A percentile compares a stretch with the other conserved stretches of the same genome.
These are phyloP conservation scores for Aphanomyces stellatus DNA, from an alignment of 352 stramenopile species.

Conservation along the genomic window DNA sequence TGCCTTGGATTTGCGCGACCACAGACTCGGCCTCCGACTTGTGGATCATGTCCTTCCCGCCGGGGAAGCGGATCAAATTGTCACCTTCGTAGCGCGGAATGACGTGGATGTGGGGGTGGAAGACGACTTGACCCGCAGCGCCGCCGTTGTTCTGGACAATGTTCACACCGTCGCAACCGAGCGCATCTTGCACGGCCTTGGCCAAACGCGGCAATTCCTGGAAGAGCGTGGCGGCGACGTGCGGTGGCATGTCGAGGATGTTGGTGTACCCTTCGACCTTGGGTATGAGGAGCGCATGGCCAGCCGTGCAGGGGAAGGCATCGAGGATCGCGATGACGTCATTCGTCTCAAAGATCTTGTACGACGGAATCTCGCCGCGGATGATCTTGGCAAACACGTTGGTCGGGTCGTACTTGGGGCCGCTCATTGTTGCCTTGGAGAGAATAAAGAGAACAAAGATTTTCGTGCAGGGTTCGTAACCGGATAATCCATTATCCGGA, in stretches of 20 bases:
- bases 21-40: constrained; percentile 49
- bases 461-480: too few relatives aligned
- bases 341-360: constrained; percentile 83
- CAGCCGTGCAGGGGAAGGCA: constrained; percentile 53
- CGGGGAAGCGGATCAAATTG: constrained; percentile 44
- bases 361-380: constrained; percentile 55
- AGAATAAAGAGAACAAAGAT: too few relatives aligned
- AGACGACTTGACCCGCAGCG: constrained; percentile 55
- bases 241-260: constrained; percentile 44
- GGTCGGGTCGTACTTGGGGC: constrained; percentile 43
- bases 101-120: constrained; percentile 77
- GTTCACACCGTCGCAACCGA: constrained; percentile 56
- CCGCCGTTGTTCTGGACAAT: constrained; percentile 78
- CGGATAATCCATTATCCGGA: too few relatives aligned
- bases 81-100: constrained; percentile 63
- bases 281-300: constrained; percentile 64
- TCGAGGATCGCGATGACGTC: constrained; percentile 79
- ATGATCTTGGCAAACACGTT: constrained; percentile 83
- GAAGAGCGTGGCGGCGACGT: constrained; percentile 63
- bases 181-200: constrained; percentile 66
- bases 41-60: constrained; percentile 45
- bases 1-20: constrained; percentile 65
- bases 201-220: constrained; percentile 61
- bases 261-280: constrained; percentile 59
- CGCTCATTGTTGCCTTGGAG: too few relatives aligned